phyloP scores from a whole-genome alignment of 139 green algal species.

The Chlorella vulgaris region DNA sequence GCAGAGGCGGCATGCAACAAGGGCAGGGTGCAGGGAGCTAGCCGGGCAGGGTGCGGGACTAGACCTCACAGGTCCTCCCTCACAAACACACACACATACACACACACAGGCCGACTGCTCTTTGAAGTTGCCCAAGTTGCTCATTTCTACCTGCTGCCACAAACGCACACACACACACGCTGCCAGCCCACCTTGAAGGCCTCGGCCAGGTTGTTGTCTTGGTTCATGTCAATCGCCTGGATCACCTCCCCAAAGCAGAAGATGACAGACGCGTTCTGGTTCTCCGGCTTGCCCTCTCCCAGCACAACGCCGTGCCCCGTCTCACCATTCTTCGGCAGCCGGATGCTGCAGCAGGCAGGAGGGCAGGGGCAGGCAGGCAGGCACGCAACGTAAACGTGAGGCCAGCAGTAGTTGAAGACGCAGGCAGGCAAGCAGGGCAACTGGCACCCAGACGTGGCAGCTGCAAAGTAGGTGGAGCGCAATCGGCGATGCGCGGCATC shows the following conservation, averaged over 20 bases:
- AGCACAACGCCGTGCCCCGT: slow-evolving; percentile 57
- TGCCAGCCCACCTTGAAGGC: slow-evolving; percentile 41
- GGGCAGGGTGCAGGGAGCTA: background rate
- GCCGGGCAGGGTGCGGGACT: background rate
- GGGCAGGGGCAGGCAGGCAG: background rate
- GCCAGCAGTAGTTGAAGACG: background rate
- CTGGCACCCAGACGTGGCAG: too few relatives aligned
- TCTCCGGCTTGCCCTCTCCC: slow-evolving; percentile 93
- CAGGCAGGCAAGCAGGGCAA: too few relatives aligned
- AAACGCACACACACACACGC: background rate
- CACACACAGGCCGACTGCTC: too few relatives aligned
- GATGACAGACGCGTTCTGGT: slow-evolving; percentile 89
- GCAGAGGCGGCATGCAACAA: too few relatives aligned
- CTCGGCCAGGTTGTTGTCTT: slow-evolving; percentile 89
- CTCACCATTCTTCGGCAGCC: slow-evolving; percentile 62
- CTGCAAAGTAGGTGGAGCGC: too few relatives aligned
- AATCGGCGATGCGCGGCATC: too few relatives aligned
- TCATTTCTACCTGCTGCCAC: background rate
- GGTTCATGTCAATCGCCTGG: slow-evolving; percentile 90
- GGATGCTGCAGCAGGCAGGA: slow-evolving; percentile 40
- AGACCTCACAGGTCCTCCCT: too few relatives aligned
- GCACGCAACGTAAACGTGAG: background rate
- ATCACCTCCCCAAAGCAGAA: slow-evolving; percentile 79
- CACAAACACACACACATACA: too few relatives aligned
- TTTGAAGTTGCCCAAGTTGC: too few relatives aligned